A percentile compares a stretch with the other conserved stretches of the same genome.
Conservation (phyloP, 768 basidiomycete species). For the Harrya chromipes region DNA sequence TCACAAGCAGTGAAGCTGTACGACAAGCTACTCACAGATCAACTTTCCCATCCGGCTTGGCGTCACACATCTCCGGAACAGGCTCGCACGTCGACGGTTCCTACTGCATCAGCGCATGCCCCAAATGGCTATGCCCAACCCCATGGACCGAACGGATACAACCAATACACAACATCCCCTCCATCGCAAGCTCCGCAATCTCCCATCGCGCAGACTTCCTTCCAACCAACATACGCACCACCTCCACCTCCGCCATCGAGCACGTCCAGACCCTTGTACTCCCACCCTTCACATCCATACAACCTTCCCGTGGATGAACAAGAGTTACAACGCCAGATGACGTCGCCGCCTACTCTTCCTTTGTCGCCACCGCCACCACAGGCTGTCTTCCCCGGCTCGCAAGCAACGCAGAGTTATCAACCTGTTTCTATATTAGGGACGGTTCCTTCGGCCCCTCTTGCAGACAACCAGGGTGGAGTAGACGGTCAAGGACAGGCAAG, state of each 20-base stretch:
- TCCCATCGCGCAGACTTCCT: slow-evolving; percentile 25
- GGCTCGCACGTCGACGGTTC: slow-evolving; percentile 20
- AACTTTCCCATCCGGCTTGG: slow-evolving; percentile 73
- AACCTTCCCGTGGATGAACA: slow-evolving; percentile 9
- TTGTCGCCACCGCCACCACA: slow-evolving; percentile 12
- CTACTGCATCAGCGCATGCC: slow-evolving; percentile 21
- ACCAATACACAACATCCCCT: slow-evolving; percentile 24
- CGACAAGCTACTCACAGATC: slow-evolving; percentile 82
- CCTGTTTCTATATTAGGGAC: slow-evolving; percentile 21
- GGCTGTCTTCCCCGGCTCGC: slow-evolving; percentile 5
- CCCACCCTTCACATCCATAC: slow-evolving; percentile 12
- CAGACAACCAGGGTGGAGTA: slow-evolving; percentile 1
- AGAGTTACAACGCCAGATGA: slow-evolving; percentile 13
- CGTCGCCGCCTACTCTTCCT: slow-evolving; percentile 7
- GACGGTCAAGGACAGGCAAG: slow-evolving; percentile 16
- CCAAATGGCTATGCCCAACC: slow-evolving; percentile 33
- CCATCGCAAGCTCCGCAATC: slow-evolving; percentile 27
- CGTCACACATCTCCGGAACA: slow-evolving; percentile 31
- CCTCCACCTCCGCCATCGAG: slow-evolving; percentile 19
- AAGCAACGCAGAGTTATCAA: slow-evolving; percentile 15
- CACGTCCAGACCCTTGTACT: slow-evolving; percentile 13
- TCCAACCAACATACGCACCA: slow-evolving; percentile 28
- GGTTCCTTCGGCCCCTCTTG: slow-evolving; percentile 3
- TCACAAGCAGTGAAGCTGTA: slow-evolving; percentile 91
- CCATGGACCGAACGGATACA: slow-evolving; percentile 31